Evolutionary conservation across 2,329 filamentous ascomycete genomes (phyloP), one percentile per base, ranked within the genome.

Genomic region (Colletotrichum abscissum): DNA sequence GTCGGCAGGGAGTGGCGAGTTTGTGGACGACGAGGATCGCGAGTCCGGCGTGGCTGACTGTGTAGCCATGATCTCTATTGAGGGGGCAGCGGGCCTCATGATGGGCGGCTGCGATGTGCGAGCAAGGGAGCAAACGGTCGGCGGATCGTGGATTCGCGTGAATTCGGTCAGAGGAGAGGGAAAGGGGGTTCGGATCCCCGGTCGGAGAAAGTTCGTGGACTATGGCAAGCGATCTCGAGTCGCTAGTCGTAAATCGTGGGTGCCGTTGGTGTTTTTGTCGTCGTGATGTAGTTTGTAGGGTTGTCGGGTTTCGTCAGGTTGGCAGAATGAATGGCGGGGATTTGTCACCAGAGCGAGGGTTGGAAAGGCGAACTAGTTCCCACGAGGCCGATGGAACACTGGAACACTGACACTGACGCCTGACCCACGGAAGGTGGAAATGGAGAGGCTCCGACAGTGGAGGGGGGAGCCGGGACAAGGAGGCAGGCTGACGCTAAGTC

Each of bases 1-100:
- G 80, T 95, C 93, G 80, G 91, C 91, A 65, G 93, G 91, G 64
- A 89, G 90, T 57, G 93, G 93, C 1, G 93, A 95, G 80, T 92
- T 94, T 71, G 92, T 93, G 8, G 93, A 93, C 6, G 92, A 94
- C 4, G 88, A 89, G 1, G 88, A 89, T 75, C 88, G 85, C 55
- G 88, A 90, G 78, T 90, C 88, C 33, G 81, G 76, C 26, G 76
- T 73, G 54, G 63, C 66, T 60, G 74, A 67, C 64, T 74, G 71
- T 66, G 69, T 75, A 56, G 77, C 78, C 66, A 79, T 76, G 57
- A 77, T 74, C 73, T 79, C 77, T 71, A 80, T 77, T 24, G 78
- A 78, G 22, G 78, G 77, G 58, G 77, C 78, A 22, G 75, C 73
- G 46, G 76, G 78, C 75, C 77, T 75, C 76, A 78, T 77, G 74